Evolutionary conservation across 192 early-diverging fungal genomes (phyloP).

Genomic region (Coemansia pectinata): DNA sequence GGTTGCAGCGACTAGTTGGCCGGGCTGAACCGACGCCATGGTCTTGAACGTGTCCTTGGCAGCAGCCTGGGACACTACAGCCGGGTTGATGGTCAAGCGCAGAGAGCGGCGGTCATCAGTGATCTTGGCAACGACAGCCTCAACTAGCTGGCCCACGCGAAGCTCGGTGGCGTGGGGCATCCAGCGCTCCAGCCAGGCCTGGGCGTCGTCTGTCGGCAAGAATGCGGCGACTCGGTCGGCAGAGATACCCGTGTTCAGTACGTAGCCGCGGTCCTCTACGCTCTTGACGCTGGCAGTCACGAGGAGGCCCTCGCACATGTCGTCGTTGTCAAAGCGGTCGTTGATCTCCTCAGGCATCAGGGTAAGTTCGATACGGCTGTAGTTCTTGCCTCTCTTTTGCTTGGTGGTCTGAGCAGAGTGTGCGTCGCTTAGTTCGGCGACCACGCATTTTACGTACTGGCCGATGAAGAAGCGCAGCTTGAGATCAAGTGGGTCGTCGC

Average conservation of each 20-base stretch:
- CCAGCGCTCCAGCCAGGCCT: constrained; percentile 62
- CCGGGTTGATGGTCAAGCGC: constrained; percentile 66
- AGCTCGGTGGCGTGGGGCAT: constrained; percentile 61
- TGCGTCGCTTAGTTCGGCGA: constrained; percentile 58
- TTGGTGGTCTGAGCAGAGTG: constrained; percentile 30
- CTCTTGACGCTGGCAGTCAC: constrained; percentile 73
- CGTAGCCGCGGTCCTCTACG: constrained; percentile 93
- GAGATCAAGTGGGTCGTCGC: constrained; percentile 69
- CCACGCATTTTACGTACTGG: constrained; percentile 77
- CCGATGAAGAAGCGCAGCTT: constrained; percentile 72
- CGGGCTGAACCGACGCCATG: constrained; percentile 81
- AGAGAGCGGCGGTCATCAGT: constrained; percentile 66
- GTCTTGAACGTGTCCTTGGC: constrained; percentile 61
- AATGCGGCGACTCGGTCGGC: constrained; percentile 66
- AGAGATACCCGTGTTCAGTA: constrained; percentile 72
- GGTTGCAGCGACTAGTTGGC: constrained; percentile 67
- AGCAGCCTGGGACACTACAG: constrained; percentile 55
- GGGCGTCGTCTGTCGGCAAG: constrained; percentile 67
- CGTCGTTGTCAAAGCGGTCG: constrained; percentile 61
- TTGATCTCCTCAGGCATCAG: constrained; percentile 81
- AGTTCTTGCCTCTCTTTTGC: constrained; percentile 39
- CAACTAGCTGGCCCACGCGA: constrained; percentile 74
- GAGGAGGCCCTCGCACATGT: constrained; percentile 71
- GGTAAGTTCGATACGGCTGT: constrained; percentile 66
- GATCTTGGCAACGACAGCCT: constrained; percentile 63